Evolutionary conservation across 768 basidiomycete species (phyloP).

Genomic region (Lactifluus hygrophoroides): DNA sequence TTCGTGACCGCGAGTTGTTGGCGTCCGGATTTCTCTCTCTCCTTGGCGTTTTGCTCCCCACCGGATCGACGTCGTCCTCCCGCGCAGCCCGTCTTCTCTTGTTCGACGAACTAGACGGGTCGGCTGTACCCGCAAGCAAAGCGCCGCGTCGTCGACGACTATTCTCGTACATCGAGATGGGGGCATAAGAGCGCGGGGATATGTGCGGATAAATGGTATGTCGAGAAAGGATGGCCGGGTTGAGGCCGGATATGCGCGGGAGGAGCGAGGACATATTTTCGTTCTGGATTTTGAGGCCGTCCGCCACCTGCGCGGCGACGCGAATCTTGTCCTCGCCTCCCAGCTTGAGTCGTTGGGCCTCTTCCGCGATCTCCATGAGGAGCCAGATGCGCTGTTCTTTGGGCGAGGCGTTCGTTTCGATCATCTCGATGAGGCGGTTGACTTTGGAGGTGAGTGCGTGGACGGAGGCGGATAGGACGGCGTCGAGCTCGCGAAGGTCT

Average conservation of each 20-base stretch:
- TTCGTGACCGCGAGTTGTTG: conserved; percentile 39
- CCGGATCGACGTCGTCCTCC: conserved; percentile 57
- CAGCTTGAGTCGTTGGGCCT: conserved; percentile 81
- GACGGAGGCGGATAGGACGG: conserved; percentile 88
- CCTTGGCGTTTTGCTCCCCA: conserved; percentile 47
- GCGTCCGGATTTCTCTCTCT: conserved; percentile 47
- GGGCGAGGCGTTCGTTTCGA: conserved; percentile 50
- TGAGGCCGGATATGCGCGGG: conserved; percentile 55
- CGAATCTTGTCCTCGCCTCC: conserved; percentile 98
- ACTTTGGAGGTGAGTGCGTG: conserved; percentile 75
- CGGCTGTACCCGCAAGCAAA: conserved; percentile 37
- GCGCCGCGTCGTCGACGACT: conserved; percentile 50
- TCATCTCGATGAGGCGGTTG: conserved; percentile 60
- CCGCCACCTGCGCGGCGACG: conserved; percentile 85
- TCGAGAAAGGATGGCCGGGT: conserved; percentile 45
- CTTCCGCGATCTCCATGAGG: conserved; percentile 89
- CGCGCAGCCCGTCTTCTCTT: conserved; percentile 44
- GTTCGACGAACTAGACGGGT: conserved; percentile 58
- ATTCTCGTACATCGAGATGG: conserved; percentile 50
- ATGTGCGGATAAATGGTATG: conserved; percentile 73
- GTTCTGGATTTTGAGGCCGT: conserved; percentile 66
- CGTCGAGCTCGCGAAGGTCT: conserved; percentile 97
- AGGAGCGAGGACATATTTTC: conserved; percentile 54
- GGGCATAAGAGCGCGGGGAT: conserved; percentile 57
- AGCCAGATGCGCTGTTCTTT: conserved; percentile 78